Percentiles rank a stretch among this genome's conserved stretches.
These are phyloP conservation scores for Calonectria multiphialidica DNA, from an alignment of 2,329 filamentous ascomycete genomes.

Conservation along the genomic window DNA sequence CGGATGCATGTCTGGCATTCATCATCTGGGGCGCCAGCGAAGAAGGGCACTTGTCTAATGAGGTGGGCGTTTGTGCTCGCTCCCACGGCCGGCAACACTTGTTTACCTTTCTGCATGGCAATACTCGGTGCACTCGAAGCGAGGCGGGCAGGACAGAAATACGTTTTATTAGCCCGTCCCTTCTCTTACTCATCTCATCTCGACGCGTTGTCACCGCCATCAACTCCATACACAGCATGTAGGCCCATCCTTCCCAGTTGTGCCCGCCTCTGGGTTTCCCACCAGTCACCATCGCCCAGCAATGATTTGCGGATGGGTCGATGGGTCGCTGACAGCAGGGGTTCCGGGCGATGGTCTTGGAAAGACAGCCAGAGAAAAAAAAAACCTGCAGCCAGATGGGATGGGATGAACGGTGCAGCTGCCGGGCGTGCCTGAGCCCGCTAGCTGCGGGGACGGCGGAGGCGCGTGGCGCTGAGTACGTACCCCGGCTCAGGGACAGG, in stretches of 20 bases:
- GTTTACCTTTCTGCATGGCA: background rate
- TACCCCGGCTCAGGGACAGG: conserved; percentile 1
- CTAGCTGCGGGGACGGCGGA: conserved; percentile 32
- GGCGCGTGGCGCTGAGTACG: conserved; percentile 29
- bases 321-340: conserved; percentile 37
- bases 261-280: conserved; percentile 15
- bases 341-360: conserved; percentile 23
- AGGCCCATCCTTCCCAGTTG: conserved; percentile 6
- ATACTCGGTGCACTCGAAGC: background rate
- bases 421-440: conserved; percentile 23
- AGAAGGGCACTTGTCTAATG: background rate
- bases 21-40: background rate
- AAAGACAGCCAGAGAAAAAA: conserved; percentile 8
- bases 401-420: conserved; percentile 41
- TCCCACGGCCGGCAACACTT: background rate
- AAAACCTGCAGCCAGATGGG: conserved; percentile 15
- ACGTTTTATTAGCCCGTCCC: conserved; percentile 5
- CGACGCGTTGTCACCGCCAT: conserved; percentile 5
- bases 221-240: conserved; percentile 9
- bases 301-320: conserved; percentile 33
- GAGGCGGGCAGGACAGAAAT: background rate
- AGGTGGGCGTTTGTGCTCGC: conserved; percentile 1
- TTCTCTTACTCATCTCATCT: conserved; percentile 9
- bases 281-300: conserved; percentile 24
- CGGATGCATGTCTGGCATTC: background rate